Base-by-base conservation (phyloP, 805 yeast genomes). In the Cyberlindnera nakhonratchasimensis region DNA sequence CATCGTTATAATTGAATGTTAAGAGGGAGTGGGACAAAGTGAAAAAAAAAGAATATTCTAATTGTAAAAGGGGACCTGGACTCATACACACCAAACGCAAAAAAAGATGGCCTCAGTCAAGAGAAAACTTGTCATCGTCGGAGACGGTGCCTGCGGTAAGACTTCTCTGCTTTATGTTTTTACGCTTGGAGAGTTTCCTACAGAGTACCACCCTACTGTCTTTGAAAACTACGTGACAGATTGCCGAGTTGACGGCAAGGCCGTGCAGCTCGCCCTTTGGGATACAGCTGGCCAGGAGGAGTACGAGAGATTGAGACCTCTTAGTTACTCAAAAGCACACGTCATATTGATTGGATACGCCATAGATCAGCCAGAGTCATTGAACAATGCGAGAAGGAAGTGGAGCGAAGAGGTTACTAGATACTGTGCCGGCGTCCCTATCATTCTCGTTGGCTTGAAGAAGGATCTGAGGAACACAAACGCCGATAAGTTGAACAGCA, bases 221-320 rank as follows among this genome's bases (percentile, higher is more conserved):
- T 89, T 90, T 62, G 97, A 89, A 54, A 89, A 90, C 62, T 88
- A 90, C 61, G 96, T 89, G 13, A 88, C 96, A 1, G 96, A 88
- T 56, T 89, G 96, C 63, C 70, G 96, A 44, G 95, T 90, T 16
- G 97, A 89, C 58, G 96, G 96, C 4, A 89, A 88, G 52, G 84
- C 93, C 13, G 95, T 89, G 4, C 83, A 88, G 49, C 65, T 89
- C 42, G 90, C 95, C 2, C 66, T 89, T 20, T 89, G 97, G 96
- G 97, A 89, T 61, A 89, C 96, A 1, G 96, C 97, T 4, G 97
- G 97, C 3, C 96, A 89, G 65, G 97, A 89, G 66, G 97, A 89
- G 64, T 89, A 89, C 60, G 96, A 89, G 53, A 69, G 96, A 45
- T 68, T 90, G 45, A 75, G 96, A 47, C 96, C 96, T 1, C 68